Evolutionary conservation across 2,329 filamentous ascomycete genomes (phyloP).

Genomic region (Fusarium neocosmosporiellum): DNA sequence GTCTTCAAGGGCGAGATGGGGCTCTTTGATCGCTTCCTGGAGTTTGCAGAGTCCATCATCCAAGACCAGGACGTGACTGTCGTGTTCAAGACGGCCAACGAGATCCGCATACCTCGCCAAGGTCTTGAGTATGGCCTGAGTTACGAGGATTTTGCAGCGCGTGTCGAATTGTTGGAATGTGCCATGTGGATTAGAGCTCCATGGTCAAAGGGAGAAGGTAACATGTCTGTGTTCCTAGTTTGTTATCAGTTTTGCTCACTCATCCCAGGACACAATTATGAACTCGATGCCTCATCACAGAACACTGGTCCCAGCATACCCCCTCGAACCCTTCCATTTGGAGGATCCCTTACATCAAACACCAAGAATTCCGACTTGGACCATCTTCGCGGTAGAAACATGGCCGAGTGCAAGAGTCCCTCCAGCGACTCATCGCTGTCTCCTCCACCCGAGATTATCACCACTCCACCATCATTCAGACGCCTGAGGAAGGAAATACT

Average conservation of each 20-base stretch:
- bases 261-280: neutral
- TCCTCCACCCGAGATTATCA: constrained; percentile 22
- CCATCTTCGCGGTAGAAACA: neutral
- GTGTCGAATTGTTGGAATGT: constrained; percentile 43
- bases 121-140: constrained; percentile 35
- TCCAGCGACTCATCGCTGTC: constrained; percentile 24
- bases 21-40: constrained; percentile 33
- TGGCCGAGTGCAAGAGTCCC: neutral
- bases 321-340: neutral
- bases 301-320: neutral
- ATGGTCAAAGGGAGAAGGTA: constrained; percentile 11
- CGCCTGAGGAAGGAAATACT: neutral
- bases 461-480: constrained; percentile 30
- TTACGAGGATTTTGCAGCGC: constrained; percentile 36
- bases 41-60: constrained; percentile 19
- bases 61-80: constrained; percentile 3
- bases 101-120: constrained; percentile 30
- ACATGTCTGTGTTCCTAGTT: neutral
- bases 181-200: constrained; percentile 35
- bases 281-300: neutral
- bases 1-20: constrained; percentile 39
- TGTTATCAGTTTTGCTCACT: neutral
- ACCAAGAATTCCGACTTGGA: neutral
- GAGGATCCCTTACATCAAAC: neutral
- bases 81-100: constrained; percentile 26